Conservation (phyloP, 768 basidiomycete species). For the Dentipellis sp. region DNA sequence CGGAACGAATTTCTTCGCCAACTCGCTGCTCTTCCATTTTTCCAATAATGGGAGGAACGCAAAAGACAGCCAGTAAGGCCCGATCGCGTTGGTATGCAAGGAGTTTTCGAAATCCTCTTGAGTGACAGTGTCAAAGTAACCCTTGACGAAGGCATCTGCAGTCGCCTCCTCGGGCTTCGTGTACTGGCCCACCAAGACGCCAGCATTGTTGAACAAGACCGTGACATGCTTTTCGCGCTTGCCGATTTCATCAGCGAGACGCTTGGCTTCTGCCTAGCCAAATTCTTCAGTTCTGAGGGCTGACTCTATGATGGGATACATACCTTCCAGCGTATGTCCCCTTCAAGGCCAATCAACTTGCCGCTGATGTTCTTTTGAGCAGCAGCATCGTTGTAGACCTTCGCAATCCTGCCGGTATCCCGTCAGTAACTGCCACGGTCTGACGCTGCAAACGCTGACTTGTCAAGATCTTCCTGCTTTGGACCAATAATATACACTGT, state of each 20-base stretch:
- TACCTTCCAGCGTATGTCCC: conserved; percentile 33
- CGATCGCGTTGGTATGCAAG: conserved; percentile 31
- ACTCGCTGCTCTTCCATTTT: conserved; percentile 31
- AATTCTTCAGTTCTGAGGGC: background rate
- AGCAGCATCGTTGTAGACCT: conserved; percentile 29
- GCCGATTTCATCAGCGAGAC: conserved; percentile 30
- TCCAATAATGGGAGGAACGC: conserved; percentile 48
- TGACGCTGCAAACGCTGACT: conserved; percentile 15
- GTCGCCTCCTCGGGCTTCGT: conserved; percentile 19
- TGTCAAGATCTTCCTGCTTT: conserved; percentile 30
- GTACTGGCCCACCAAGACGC: conserved; percentile 24
- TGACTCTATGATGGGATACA: background rate
- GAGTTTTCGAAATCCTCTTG: conserved; percentile 29
- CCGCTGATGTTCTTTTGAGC: conserved; percentile 21
- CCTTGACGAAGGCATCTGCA: conserved; percentile 29
- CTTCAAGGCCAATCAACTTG: conserved; percentile 30
- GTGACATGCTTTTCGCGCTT: conserved; percentile 31
- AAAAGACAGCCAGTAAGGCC: conserved; percentile 46
- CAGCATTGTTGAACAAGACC: conserved; percentile 42
- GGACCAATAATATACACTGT: conserved; percentile 40
- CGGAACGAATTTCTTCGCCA: conserved; percentile 30
- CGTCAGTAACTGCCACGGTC: background rate
- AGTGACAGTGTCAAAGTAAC: conserved; percentile 29
- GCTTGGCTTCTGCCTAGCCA: conserved; percentile 31
- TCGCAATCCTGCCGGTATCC: conserved; percentile 16